Conservation (phyloP, 2,329 filamentous ascomycete genomes). For the Cylindrodendrum hubeiense region DNA sequence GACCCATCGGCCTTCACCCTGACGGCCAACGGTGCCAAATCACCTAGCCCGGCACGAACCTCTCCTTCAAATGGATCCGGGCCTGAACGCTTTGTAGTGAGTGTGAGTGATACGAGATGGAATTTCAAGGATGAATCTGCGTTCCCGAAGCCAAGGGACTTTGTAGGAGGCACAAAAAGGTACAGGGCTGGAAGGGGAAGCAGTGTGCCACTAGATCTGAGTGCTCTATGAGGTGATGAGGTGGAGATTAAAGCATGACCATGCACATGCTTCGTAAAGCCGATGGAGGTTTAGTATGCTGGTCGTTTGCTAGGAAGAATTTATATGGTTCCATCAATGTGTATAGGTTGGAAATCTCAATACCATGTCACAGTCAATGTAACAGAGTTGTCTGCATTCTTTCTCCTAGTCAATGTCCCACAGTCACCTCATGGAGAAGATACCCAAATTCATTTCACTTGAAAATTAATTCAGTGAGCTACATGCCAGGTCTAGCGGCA, state of each 20-base stretch:
- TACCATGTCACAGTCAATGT: constrained; percentile 18
- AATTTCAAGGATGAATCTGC: constrained; percentile 86
- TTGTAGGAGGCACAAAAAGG: constrained; percentile 77
- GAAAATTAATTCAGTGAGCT: constrained; percentile 17
- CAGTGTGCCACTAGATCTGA: constrained; percentile 91
- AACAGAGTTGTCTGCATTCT: background rate
- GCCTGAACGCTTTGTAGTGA: constrained; percentile 67
- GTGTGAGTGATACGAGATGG: constrained; percentile 86
- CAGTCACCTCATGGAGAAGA: background rate
- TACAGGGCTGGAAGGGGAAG: constrained; percentile 94
- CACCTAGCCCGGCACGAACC: constrained; percentile 59
- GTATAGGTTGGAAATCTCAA: constrained; percentile 36
- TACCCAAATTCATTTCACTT: background rate
- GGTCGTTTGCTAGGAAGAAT: constrained; percentile 24
- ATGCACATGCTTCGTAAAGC: constrained; percentile 13
- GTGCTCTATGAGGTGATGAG: constrained; percentile 58
- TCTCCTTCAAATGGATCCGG: constrained; percentile 46
- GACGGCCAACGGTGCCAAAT: constrained; percentile 70
- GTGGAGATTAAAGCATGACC: constrained; percentile 23
- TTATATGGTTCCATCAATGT: constrained; percentile 4
- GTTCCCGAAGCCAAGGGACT: constrained; percentile 87
- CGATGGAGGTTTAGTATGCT: constrained; percentile 2
- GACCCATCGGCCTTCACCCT: constrained; percentile 84
- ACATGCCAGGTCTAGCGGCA: constrained; percentile 22
- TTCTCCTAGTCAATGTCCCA: background rate